Evolutionary conservation across 163 green algal genomes (phyloP), one percentile per base, ranked within the genome.

Genomic region (Chlamydomonas reinhardtii): DNA sequence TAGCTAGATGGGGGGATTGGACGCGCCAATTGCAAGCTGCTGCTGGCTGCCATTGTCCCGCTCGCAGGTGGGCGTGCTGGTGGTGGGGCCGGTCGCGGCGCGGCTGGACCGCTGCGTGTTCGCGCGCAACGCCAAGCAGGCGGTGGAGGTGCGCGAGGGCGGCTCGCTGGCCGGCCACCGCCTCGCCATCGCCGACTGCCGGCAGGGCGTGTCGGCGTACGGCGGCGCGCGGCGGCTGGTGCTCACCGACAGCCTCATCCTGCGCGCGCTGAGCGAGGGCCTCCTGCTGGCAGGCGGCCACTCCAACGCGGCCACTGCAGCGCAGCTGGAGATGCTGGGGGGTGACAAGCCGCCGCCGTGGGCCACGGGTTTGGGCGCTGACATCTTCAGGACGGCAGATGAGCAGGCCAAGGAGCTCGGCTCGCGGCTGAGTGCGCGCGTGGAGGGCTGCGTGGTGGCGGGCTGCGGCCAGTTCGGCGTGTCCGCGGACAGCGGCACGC

Each of bases 141-240:
- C 86, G 52, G 25, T 90, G 0, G 86, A 90, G 74, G 73, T 90
- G n/a, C 81, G 87, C 0, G 31, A 91, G 76, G 75, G 82, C 69
- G 71, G 87, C 15, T 19, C 19, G 16, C 70, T 91, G 20, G 24
- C 27, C 0, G 76, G 64, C 35, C n/a, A 31, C 12, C 29, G 66
- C 48, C 73, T 75, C 27, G 48, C 19, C 39, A 75, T 89, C 24
- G 76, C 59, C 12, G 37, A 61, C 31, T 87, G 87, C 87, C 15
- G 4, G 29, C 82, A 89, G 65, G 81, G 87, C 62, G 82, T 90
- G 14, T 32, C 17, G 2, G 86, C 79, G 25, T 88, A 90, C 68
- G 86, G 86, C 65, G 86, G 86, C 43, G 86, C 86, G 25, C 20
- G 68, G 1, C n/a, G 52, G 5, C 65, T 90, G 48, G 17, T 72